A percentile compares a stretch with the other conserved stretches of the same genome.
phyloP scores from a whole-genome alignment of 2,329 filamentous ascomycete genomes.

The Talaromyces funiculosus region DNA sequence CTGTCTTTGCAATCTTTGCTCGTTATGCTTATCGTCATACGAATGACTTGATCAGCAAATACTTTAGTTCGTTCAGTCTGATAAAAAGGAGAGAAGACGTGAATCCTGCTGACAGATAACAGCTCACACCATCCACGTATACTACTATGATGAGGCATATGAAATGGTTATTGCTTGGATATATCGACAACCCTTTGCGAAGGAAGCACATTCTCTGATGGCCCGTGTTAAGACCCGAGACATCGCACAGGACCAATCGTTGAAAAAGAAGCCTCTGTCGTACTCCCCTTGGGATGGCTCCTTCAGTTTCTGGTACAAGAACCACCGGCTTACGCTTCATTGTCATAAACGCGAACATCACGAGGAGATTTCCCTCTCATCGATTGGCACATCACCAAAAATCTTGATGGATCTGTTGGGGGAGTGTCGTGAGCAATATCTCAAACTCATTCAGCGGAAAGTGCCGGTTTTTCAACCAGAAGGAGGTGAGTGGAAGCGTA shows the following conservation, averaged over 20 bases:
- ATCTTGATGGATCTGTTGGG: conserved; percentile 26
- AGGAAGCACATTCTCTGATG: background rate
- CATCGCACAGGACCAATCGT: background rate
- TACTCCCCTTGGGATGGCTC: background rate
- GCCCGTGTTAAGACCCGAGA: background rate
- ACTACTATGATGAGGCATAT: background rate
- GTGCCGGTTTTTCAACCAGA: conserved; percentile 25
- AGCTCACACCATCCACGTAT: background rate
- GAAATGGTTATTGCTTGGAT: background rate
- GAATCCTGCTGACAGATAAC: background rate
- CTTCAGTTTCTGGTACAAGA: background rate
- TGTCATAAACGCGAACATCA: background rate
- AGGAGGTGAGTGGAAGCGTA: conserved; percentile 18
- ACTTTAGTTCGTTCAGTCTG: background rate
- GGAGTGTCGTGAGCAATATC: conserved; percentile 26
- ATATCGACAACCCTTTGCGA: background rate
- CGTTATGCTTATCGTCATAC: background rate
- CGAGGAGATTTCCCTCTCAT: background rate
- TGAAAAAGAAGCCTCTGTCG: background rate
- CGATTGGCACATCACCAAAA: background rate
- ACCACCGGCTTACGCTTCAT: background rate
- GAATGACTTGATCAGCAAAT: background rate
- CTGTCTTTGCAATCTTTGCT: background rate
- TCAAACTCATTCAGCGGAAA: conserved; percentile 26
- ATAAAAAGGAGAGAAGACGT: background rate